Evolutionary conservation across 169 alveolate genomes (phyloP).

Genomic region (Plasmodium chabaudi): DNA sequence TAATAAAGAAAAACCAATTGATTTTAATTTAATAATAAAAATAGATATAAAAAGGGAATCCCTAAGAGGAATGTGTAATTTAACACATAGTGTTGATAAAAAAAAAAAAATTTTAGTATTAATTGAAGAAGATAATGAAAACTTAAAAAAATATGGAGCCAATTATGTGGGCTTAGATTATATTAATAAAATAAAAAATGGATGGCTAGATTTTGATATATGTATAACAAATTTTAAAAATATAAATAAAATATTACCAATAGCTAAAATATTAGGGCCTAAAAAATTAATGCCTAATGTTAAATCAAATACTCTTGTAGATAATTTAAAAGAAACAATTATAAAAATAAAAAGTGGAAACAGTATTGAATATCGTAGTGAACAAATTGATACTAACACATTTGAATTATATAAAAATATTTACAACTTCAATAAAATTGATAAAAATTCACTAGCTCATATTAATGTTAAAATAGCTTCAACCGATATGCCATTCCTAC

Average conservation of each 20-base stretch:
- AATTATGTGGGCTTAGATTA: slow-evolving; percentile 83
- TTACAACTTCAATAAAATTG: slow-evolving; percentile 19
- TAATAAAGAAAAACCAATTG: slow-evolving; percentile 21
- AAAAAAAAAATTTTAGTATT: slow-evolving; percentile 53
- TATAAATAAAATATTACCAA: slow-evolving; percentile 88
- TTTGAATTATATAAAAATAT: slow-evolving; percentile 31
- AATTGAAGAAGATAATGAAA: slow-evolving; percentile 40
- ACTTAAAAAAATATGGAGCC: slow-evolving; percentile 78
- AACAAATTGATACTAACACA: slow-evolving; percentile 52
- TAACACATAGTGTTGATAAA: slow-evolving; percentile 58
- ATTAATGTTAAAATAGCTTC: slow-evolving; percentile 48
- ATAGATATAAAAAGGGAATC: slow-evolving; percentile 73
- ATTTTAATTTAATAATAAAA: slow-evolving; percentile 37
- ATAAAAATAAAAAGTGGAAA: slow-evolving; percentile 80
- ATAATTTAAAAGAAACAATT: slow-evolving; percentile 78
- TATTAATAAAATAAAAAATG: slow-evolving; percentile 84
- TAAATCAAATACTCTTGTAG: slow-evolving; percentile 88
- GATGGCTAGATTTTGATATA: slow-evolving; percentile 92
- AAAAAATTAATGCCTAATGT: slow-evolving; percentile 94
- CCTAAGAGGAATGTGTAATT: slow-evolving; percentile 66
- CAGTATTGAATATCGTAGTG: slow-evolving; percentile 82
- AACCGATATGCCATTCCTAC: slow-evolving; percentile 18
- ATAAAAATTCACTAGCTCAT: slow-evolving; percentile 41
- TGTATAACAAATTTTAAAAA: slow-evolving; percentile 88
- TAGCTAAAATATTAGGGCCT: slow-evolving; percentile 94